Evolutionary conservation across 192 early-diverging fungal genomes (phyloP).

Genomic region (Backusella tuberculispora): DNA sequence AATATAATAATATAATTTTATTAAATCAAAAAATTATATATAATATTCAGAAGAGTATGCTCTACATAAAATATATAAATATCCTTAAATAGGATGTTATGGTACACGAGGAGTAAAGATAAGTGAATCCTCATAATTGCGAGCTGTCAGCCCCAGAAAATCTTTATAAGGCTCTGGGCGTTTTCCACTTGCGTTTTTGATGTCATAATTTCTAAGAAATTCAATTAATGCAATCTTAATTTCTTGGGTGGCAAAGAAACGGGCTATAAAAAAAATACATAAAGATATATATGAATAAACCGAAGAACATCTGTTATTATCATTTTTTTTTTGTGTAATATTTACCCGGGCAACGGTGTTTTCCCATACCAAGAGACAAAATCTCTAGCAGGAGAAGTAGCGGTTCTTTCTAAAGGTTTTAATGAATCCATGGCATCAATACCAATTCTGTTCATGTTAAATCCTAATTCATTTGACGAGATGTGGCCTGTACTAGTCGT

Average conservation of each 20-base stretch:
- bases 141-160: constrained; percentile 6
- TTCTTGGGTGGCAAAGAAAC: constrained; percentile 38
- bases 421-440: constrained; percentile 16
- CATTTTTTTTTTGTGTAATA: not conserved
- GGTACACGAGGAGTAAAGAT: constrained; percentile 6
- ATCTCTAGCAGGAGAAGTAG: constrained; percentile 17
- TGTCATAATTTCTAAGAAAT: constrained; percentile 27
- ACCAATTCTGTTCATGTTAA: not conserved
- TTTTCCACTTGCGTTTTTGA: constrained; percentile 9
- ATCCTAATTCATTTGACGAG: constrained; percentile 25
- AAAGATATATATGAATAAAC: not conserved
- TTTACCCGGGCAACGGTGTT: constrained; percentile 27
- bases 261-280: not conserved
- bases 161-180: constrained; percentile 13
- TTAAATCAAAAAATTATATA: not conserved
- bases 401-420: not conserved
- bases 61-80: not conserved
- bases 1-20: not conserved
- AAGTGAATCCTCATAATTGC: not conserved
- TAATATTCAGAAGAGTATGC: not conserved
- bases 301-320: not conserved
- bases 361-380: constrained; percentile 23
- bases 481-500: constrained; percentile 13
- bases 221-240: constrained; percentile 30
- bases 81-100: not conserved